Evolutionary conservation across 2,329 filamentous ascomycete species (phyloP), one percentile per base, ranked within the genome.

Genomic region (Fusarium coffeatum): DNA sequence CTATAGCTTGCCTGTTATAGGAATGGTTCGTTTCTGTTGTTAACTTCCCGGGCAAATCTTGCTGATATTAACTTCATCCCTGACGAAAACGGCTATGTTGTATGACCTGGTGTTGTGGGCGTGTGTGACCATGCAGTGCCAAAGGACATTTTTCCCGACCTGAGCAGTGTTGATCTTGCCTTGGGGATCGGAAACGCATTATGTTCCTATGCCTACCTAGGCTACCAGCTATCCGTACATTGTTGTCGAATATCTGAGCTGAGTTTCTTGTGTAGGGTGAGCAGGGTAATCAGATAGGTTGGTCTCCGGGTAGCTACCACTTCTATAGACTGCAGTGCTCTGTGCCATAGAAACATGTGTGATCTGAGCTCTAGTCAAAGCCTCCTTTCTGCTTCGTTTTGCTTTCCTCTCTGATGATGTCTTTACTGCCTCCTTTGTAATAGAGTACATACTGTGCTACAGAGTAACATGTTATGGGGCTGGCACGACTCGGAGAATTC

Each of bases 401-500:
- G 9, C 20, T 43, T 43, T 7, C 18, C 12, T 47, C 45, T 47
- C n/a, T 8, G 18, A 20, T 41, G 27, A 50, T 50, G 55, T 55
- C 40, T 50, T 50, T 55, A 46, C 34, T 59, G 54, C 54, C 42
- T 28, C 43, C 41, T 54, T 53, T 23, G 34, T n/a, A 6, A 37
- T 37, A 12, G 12, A 18, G 49, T 43, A 43, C 37, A 51, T 59
- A 55, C 34, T 45, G 67, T 68, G 25, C 25, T 41, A 64, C 59
- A 40, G 43, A 56, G 56, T 74, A 30, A 63, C 47, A 56, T 73
- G 59, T 60, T 49, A 66, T 70, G 50, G 47, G 55, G 57, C 61
- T 62, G 40, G 48, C 61, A 72, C 60, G 54, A 65, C 51, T 75
- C 72, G 72, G 72, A 74, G 72, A 75, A 74, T 74, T 75, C 62